phyloP scores from a whole-genome alignment of 345 rosid genomes.

The Syzygium aromaticum region DNA sequence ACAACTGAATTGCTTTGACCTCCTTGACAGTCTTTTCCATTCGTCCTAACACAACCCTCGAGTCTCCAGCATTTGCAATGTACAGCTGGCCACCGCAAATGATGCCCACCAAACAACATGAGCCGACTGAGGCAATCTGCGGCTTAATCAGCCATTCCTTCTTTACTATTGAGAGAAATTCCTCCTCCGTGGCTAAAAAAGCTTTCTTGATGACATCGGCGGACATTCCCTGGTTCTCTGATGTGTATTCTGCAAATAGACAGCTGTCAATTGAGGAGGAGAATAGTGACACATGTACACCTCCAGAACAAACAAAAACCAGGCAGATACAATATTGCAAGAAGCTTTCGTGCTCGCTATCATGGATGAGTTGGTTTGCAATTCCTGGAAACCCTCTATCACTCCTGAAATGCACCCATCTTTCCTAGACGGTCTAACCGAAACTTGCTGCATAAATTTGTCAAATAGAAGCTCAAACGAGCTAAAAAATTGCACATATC shows the following conservation, averaged over 20 bases:
- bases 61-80: constrained; percentile 95
- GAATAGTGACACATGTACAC: neutral
- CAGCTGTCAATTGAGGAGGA: neutral
- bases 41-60: constrained; percentile 82
- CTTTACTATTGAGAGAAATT: constrained; percentile 66
- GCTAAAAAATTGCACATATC: neutral
- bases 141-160: constrained; percentile 66
- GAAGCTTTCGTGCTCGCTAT: neutral
- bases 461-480: neutral
- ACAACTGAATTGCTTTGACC: constrained; percentile 76
- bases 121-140: constrained; percentile 87
- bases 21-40: constrained; percentile 37
- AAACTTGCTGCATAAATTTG: neutral
- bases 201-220: constrained; percentile 76
- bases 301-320: neutral
- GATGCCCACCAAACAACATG: constrained; percentile 90
- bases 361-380: neutral
- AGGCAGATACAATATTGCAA: neutral
- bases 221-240: constrained; percentile 80
- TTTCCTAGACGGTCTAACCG: neutral
- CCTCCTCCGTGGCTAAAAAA: constrained; percentile 83
- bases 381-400: neutral
- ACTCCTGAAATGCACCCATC: neutral
- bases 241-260: constrained; percentile 68
- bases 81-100: constrained; percentile 68